Percentiles rank a stretch among this genome's conserved stretches.
Conservation (phyloP, 2,329 filamentous ascomycete genomes). For the Aspergillus neotritici region DNA sequence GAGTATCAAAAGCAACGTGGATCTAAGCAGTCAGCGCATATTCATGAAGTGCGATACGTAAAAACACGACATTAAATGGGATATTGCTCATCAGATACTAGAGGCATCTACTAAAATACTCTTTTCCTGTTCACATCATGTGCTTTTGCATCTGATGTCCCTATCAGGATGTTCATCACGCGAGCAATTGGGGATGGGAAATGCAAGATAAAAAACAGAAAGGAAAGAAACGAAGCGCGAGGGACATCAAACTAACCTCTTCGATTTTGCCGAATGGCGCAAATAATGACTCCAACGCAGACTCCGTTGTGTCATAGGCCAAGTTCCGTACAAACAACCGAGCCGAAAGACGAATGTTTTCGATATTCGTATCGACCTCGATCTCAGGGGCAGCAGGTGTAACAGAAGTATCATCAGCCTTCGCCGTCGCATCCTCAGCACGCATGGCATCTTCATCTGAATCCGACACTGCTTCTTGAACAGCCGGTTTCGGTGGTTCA, state of each 20-base stretch:
- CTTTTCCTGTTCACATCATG: constrained; percentile 85
- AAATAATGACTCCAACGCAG: constrained; percentile 70
- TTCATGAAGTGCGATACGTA: constrained; percentile 19
- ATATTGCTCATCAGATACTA: constrained; percentile 64
- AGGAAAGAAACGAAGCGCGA: constrained; percentile 8
- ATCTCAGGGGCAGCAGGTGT: constrained; percentile 17
- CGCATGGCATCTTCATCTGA: constrained; percentile 9
- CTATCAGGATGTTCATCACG: constrained; percentile 99
- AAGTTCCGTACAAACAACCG: constrained; percentile 87
- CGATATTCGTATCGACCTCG: constrained; percentile 44
- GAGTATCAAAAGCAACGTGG: constrained; percentile 71
- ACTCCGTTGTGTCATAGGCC: constrained; percentile 70
- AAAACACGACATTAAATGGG: constrained; percentile 15
- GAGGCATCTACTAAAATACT: constrained; percentile 99
- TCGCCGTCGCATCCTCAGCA: constrained; percentile 12
- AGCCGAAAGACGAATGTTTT: constrained; percentile 64
- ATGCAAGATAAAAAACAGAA: constrained; percentile 11
- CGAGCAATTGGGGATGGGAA: constrained; percentile 32
- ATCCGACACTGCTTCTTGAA: constrained; percentile 8
- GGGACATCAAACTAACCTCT: constrained; percentile 64
- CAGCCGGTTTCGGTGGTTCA: constrained; percentile 12
- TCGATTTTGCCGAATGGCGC: constrained; percentile 65
- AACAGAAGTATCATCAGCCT: constrained; percentile 6
- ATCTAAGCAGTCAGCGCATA: constrained; percentile 59
- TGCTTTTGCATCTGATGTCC: constrained; percentile 97